These are phyloP conservation scores for Biscogniauxia sp. DNA, from an alignment of 2,329 filamentous ascomycete species.

Conservation along the genomic window DNA sequence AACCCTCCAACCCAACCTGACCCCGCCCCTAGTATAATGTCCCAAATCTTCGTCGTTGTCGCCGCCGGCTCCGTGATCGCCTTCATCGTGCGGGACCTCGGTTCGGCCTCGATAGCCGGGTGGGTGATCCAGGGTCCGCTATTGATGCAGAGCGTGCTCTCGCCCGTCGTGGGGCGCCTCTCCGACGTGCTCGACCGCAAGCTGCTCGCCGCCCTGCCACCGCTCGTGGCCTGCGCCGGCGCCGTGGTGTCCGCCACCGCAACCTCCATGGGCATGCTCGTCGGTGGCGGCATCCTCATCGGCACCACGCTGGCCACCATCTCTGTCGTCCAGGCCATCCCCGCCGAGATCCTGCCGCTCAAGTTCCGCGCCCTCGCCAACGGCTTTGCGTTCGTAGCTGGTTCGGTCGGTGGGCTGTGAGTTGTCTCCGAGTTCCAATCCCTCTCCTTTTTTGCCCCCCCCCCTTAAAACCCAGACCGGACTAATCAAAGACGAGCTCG, in stretches of 20 bases:
- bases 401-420: conserved; percentile 50
- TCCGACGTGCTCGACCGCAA: conserved; percentile 57
- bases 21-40: conserved; percentile 46
- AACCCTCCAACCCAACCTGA: not conserved
- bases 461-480: too few species aligned
- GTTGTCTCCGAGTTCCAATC: conserved; percentile 30
- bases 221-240: conserved; percentile 52
- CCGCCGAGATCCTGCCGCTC: conserved; percentile 53
- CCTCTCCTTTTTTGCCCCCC: too few species aligned
- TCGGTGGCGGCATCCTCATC: conserved; percentile 57
- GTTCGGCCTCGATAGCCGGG: conserved; percentile 46
- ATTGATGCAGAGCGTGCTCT: conserved; percentile 56
- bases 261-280: conserved; percentile 53
- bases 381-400: conserved; percentile 50
- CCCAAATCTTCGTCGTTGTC: conserved; percentile 55
- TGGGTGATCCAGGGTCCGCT: conserved; percentile 59
- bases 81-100: conserved; percentile 54
- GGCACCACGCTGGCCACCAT: conserved; percentile 53
- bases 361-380: conserved; percentile 57
- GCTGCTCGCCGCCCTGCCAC: conserved; percentile 49
- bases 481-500: not conserved
- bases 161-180: conserved; percentile 53
- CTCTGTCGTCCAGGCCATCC: conserved; percentile 54
- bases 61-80: conserved; percentile 55
- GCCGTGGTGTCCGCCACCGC: conserved; percentile 54